A percentile compares a stretch with the other conserved stretches of the same genome.
Conservation (phyloP, 1,284 basidiomycete species). For the Trametes hirsuta region DNA sequence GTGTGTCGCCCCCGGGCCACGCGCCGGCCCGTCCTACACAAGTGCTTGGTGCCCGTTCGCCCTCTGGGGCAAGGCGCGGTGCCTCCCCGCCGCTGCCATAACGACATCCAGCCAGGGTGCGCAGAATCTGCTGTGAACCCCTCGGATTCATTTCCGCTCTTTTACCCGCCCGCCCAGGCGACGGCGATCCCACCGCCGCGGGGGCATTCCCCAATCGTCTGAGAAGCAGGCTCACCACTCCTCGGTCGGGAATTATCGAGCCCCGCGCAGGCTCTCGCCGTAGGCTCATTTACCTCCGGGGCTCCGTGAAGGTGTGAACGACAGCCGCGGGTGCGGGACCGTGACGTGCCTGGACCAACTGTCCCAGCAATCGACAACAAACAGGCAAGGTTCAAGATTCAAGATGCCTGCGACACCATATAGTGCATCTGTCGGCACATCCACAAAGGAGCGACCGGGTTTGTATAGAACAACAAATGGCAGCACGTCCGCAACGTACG, state of each 20-base stretch:
- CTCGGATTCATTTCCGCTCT: neutral
- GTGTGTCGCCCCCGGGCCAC: neutral
- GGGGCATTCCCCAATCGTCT: neutral
- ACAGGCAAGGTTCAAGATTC: too few relatives aligned
- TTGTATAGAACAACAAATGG: conserved; percentile 6
- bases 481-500: conserved; percentile 2
- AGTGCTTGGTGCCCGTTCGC: conserved; percentile 6
- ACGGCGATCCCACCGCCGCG: conserved; percentile 7
- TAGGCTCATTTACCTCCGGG: too few relatives aligned
- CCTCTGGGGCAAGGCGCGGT: neutral
- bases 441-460: conserved; percentile 7
- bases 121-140: neutral
- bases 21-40: neutral
- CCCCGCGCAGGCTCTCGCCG: too few relatives aligned
- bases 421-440: too few relatives aligned
- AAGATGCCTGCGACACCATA: too few relatives aligned
- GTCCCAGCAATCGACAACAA: too few relatives aligned
- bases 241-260: too few relatives aligned
- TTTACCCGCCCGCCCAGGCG: neutral
- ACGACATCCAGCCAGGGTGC: conserved; percentile 16
- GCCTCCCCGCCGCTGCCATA: conserved; percentile 17
- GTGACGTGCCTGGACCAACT: too few relatives aligned
- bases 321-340: too few relatives aligned
- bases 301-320: too few relatives aligned
- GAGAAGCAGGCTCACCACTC: too few relatives aligned